Evolutionary conservation across 164 flowering plant genomes (phyloP), one percentile per base, ranked within the genome.

Genomic region (Amborella trichopoda): DNA sequence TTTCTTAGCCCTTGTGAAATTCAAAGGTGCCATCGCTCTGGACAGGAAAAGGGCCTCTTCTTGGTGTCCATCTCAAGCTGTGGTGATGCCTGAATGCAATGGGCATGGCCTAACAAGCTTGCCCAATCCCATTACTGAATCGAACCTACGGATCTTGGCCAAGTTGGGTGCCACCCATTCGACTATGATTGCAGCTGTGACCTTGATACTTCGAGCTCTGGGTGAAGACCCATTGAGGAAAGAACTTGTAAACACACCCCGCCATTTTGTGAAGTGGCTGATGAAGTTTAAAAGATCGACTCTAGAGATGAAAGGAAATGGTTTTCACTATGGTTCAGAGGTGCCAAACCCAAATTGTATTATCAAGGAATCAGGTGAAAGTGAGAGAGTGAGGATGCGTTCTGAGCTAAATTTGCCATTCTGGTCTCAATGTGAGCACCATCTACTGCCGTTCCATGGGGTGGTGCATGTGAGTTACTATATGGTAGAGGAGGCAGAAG

Each of bases 381-480:
- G n/a, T n/a, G n/a, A 26, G 17, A 62, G 52, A 14, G 59, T 61
- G 26, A 55, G 54, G 22, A 51, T 87, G 17, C 59, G 50, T 10
- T 65, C 70, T 4, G 95, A 80, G 65, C 67, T 80, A 54, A 87
- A 78, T 64, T 49, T 93, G 21, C 55, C 83, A 14, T 76, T 82
- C 40, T 81, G 91, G 80, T 93, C 96, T n/a, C 88, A 64, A 13
- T 93, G 99, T 56, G 96, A 93, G 69, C 99, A 93, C 50, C 96
- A 88, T 64, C 66, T 93, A 24, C 95, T 93, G 43, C 99, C 99
- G 9, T 93, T 93, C 54, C 72, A 88, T 41, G 96, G 99, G 28
- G 76, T 80, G 14, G 84, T 84, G 36, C 99, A 93, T 43, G 63
- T 93, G 22, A 94, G 96, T 11, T 93, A 70, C 68, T 67, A 78